These are phyloP conservation scores for Teratosphaeria pseudoeucalypti DNA, from an alignment of 2,329 filamentous ascomycete genomes.

Conservation along the genomic window DNA sequence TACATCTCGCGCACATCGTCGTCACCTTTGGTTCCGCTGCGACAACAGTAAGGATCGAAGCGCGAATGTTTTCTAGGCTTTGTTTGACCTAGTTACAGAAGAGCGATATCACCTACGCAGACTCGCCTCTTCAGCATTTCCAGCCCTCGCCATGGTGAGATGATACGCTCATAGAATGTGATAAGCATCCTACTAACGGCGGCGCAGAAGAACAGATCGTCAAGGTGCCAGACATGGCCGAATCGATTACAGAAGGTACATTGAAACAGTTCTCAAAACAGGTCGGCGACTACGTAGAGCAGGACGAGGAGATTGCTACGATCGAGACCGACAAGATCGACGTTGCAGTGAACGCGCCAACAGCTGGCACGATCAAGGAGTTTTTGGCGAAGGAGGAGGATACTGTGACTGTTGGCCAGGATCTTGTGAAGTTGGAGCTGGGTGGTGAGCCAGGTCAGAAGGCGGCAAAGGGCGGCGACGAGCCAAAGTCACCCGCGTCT, in stretches of 20 bases:
- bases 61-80: background rate
- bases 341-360: constrained; percentile 87
- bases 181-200: background rate
- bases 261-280: constrained; percentile 92
- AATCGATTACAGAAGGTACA: constrained; percentile 96
- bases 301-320: constrained; percentile 94
- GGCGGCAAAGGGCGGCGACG: constrained; percentile 43
- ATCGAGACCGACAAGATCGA: constrained; percentile 99
- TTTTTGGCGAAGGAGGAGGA: constrained; percentile 88
- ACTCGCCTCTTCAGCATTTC: constrained; percentile 24
- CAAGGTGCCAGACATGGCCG: constrained; percentile 96
- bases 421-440: constrained; percentile 75
- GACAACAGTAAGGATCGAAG: constrained; percentile 9
- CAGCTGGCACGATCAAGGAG: constrained; percentile 84
- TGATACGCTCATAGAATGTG: background rate
- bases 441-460: constrained; percentile 51
- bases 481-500: constrained; percentile 51
- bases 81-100: constrained; percentile 17
- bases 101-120: constrained; percentile 17
- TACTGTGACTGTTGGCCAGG: constrained; percentile 88
- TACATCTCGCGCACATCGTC: constrained; percentile 8
- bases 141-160: constrained; percentile 25
- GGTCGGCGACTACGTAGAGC: constrained; percentile 86
- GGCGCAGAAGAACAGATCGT: constrained; percentile 63
- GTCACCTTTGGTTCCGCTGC: background rate